Percentiles rank a stretch among this genome's conserved stretches.
Conservation (phyloP, 169 alveolate species). For the Cryptosporidium parvum region DNA sequence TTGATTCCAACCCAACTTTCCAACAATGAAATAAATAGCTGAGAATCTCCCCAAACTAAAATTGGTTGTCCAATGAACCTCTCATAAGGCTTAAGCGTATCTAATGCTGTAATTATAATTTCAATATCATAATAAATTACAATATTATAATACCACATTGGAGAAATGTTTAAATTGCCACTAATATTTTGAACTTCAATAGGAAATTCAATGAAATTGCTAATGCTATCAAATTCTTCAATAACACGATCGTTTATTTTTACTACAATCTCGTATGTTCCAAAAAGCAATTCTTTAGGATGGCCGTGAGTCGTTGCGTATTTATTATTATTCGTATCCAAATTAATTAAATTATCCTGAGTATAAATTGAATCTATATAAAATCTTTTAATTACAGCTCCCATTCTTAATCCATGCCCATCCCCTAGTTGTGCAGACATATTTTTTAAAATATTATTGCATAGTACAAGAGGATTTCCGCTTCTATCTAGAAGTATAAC, state of each 20-base stretch:
- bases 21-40: constrained; percentile 33
- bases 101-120: constrained; percentile 50
- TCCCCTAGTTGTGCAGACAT: constrained; percentile 72
- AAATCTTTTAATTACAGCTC: constrained; percentile 69
- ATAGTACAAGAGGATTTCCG: constrained; percentile 45
- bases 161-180: constrained; percentile 25
- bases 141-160: constrained; percentile 52
- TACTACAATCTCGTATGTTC: constrained; percentile 65
- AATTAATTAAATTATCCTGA: constrained; percentile 19
- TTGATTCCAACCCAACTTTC: constrained; percentile 69
- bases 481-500: constrained; percentile 44
- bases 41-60: constrained; percentile 72
- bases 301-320: constrained; percentile 5
- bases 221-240: constrained; percentile 28
- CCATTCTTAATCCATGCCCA: constrained; percentile 46
- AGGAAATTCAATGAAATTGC: constrained; percentile 5
- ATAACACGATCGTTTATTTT: constrained; percentile 42
- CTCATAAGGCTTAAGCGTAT: constrained; percentile 59
- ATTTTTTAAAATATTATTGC: constrained; percentile 31
- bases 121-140: constrained; percentile 66
- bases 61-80: constrained; percentile 16
- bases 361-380: constrained; percentile 52
- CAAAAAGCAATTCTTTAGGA: constrained; percentile 51
- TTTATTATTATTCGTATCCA: constrained; percentile 11
- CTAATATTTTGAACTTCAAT: constrained; percentile 3